Evolutionary conservation across 2,329 filamentous ascomycete species (phyloP).

Genomic region (Pleomassaria siparia): DNA sequence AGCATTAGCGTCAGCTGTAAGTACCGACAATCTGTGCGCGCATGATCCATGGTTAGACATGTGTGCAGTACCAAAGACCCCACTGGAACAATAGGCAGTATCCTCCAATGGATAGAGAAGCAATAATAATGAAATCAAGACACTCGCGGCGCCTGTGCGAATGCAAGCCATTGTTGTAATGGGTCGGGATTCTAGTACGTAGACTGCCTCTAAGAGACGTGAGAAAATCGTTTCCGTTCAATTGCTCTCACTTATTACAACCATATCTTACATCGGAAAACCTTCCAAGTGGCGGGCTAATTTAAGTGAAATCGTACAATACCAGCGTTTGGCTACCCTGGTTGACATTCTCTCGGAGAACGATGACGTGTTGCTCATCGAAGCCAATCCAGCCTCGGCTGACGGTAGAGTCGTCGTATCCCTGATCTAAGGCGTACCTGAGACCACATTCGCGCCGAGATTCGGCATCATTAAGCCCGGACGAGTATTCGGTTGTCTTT

Average conservation of each 20-base stretch:
- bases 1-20: background rate
- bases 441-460: constrained; percentile 34
- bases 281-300: background rate
- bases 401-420: constrained; percentile 44
- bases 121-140: background rate
- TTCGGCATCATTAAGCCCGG: constrained; percentile 21
- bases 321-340: constrained; percentile 72
- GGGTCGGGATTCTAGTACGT: no score
- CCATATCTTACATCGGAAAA: no score
- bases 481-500: constrained; percentile 16
- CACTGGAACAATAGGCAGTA: background rate
- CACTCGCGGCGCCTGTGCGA: no score
- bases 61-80: background rate
- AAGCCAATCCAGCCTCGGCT: constrained; percentile 75
- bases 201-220: no score
- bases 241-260: no score
- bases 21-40: background rate
- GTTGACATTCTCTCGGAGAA: constrained; percentile 68
- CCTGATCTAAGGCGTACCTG: constrained; percentile 37
- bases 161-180: no score
- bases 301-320: constrained; percentile 81
- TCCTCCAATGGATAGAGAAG: no score
- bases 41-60: no score
- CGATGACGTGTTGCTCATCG: constrained; percentile 88
- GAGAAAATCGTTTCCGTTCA: no score